These are phyloP conservation scores for Cercospora berteroae DNA, from an alignment of 2,329 filamentous ascomycete species.

Conservation along the genomic window DNA sequence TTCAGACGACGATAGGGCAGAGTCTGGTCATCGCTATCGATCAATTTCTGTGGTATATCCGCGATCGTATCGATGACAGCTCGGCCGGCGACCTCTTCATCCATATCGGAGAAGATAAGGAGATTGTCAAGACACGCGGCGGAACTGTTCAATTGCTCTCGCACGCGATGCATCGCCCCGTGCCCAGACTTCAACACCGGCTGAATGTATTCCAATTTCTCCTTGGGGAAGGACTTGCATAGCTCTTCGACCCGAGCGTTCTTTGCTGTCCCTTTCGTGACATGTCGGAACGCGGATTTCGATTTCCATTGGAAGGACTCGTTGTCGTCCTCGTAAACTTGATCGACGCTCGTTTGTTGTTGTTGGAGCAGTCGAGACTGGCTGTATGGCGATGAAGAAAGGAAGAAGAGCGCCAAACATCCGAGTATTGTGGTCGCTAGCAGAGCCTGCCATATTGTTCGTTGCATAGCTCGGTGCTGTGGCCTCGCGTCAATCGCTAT, in stretches of 20 bases:
- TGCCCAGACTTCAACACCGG: slow-evolving; percentile 53
- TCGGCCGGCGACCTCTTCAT: slow-evolving; percentile 43
- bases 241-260: slow-evolving; percentile 32
- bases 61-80: slow-evolving; percentile 47
- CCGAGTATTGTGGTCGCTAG: slow-evolving; percentile 5
- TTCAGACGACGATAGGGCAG: slow-evolving; percentile 19
- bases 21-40: slow-evolving; percentile 19
- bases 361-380: neutral
- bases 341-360: neutral
- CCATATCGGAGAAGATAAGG: slow-evolving; percentile 51
- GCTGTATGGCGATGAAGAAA: neutral
- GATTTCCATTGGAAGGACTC: slow-evolving; percentile 28
- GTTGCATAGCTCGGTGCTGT: neutral
- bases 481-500: neutral
- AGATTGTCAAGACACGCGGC: slow-evolving; percentile 52
- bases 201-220: slow-evolving; percentile 45
- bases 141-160: slow-evolving; percentile 53
- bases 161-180: slow-evolving; percentile 45
- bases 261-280: slow-evolving; percentile 13
- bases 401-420: neutral
- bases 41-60: slow-evolving; percentile 42
- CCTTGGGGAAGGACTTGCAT: slow-evolving; percentile 42
- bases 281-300: slow-evolving; percentile 20
- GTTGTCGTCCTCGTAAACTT: neutral
- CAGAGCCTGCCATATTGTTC: slow-evolving; percentile 12